phyloP scores from a whole-genome alignment of 2,329 filamentous ascomycete genomes.

The Spiromastix sp. region DNA sequence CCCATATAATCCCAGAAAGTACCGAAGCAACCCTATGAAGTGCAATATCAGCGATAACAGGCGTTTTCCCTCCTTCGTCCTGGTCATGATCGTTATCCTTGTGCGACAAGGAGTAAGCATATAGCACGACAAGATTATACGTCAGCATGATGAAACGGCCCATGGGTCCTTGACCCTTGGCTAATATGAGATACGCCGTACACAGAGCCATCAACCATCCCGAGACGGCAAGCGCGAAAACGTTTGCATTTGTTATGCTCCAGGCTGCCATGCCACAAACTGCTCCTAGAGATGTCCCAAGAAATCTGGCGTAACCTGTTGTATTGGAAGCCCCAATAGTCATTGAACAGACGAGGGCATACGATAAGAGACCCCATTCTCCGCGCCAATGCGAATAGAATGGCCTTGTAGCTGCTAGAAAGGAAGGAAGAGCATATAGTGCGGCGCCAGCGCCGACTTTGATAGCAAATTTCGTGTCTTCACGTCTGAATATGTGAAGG shows the following conservation, averaged over 20 bases:
- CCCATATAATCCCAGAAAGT: conserved; percentile 80
- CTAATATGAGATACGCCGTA: conserved; percentile 85
- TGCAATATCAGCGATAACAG: conserved; percentile 78
- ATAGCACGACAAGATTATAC: conserved; percentile 90
- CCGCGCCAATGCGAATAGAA: conserved; percentile 82
- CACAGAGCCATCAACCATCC: conserved; percentile 72
- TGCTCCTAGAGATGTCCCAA: conserved; percentile 77
- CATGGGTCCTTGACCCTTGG: conserved; percentile 73
- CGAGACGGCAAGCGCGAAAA: conserved; percentile 63
- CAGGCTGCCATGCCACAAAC: conserved; percentile 65
- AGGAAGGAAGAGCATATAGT: conserved; percentile 81
- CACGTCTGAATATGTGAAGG: conserved; percentile 48
- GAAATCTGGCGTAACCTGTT: conserved; percentile 74
- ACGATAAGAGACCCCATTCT: conserved; percentile 92
- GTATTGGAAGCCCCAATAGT: conserved; percentile 94
- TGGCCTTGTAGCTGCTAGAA: conserved; percentile 65
- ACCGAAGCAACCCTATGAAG: conserved; percentile 82
- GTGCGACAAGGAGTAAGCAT: conserved; percentile 81
- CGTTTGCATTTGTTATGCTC: conserved; percentile 64
- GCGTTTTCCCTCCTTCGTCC: conserved; percentile 75
- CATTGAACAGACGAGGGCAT: conserved; percentile 98
- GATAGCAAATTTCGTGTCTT: conserved; percentile 68
- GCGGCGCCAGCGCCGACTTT: conserved; percentile 89
- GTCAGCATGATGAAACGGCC: conserved; percentile 89
- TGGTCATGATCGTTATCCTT: conserved; percentile 69